A percentile compares a stretch with the other conserved stretches of the same genome.
phyloP scores from a whole-genome alignment of 305 asterid genomes.

The Rubia occidens region DNA sequence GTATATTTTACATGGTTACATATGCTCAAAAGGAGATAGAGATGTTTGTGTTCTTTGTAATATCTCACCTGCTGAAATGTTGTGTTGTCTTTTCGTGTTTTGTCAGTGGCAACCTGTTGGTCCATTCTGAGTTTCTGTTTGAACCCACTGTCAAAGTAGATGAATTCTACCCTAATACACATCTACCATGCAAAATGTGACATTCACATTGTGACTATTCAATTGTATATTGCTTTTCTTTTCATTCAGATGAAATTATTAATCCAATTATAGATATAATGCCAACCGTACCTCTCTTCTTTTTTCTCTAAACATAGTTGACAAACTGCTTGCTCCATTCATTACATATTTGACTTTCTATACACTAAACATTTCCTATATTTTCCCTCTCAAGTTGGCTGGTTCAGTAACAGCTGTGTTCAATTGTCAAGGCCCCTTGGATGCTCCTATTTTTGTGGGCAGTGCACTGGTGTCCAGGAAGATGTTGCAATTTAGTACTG shows the following conservation, averaged over 20 bases:
- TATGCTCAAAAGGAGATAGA: neutral
- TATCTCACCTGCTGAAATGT: neutral
- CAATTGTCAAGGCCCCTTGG: slow-evolving; percentile 99
- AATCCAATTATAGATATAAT: too few species aligned
- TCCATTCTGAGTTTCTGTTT: neutral
- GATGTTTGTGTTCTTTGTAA: neutral
- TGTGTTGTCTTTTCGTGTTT: neutral
- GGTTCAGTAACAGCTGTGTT: slow-evolving; percentile 94
- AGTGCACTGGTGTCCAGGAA: slow-evolving; percentile 95
- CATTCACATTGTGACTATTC: neutral
- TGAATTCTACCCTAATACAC: neutral
- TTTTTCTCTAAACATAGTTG: too few species aligned
- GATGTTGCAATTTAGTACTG: slow-evolving; percentile 52
- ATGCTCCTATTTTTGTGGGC: slow-evolving; percentile 94
- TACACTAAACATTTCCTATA: neutral
- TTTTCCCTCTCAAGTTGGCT: slow-evolving; percentile 63
- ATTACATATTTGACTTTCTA: neutral
- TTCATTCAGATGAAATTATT: neutral
- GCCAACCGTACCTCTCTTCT: too few species aligned
- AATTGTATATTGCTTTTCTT: neutral
- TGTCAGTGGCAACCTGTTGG: neutral
- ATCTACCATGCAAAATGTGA: neutral
- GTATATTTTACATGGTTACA: neutral
- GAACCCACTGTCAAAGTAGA: neutral
- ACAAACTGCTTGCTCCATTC: neutral